These are phyloP conservation scores for Backusella sp. DNA, from an alignment of 192 early-diverging fungal genomes.

Conservation along the genomic window DNA sequence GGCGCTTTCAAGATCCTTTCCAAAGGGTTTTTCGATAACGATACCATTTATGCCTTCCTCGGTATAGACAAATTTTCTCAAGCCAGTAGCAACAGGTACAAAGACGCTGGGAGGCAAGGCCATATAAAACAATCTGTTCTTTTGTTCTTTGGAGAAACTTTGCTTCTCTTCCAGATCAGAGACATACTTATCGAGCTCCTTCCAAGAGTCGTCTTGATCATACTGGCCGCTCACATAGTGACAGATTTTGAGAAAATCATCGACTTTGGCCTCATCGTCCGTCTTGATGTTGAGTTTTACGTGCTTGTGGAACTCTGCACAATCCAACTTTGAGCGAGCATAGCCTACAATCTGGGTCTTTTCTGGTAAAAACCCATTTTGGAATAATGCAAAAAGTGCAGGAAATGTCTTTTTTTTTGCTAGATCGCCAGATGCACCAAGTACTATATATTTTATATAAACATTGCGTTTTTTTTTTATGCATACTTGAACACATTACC, in stretches of 20 bases:
- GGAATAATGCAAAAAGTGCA: slow-evolving; percentile 86
- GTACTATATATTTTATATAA: slow-evolving; percentile 38
- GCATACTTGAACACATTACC: not conserved
- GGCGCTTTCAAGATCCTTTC: slow-evolving; percentile 79
- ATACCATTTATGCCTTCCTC: slow-evolving; percentile 70
- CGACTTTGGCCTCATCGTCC: slow-evolving; percentile 36
- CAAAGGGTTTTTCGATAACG: slow-evolving; percentile 96
- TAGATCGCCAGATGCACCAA: slow-evolving; percentile 87
- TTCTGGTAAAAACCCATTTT: slow-evolving; percentile 70
- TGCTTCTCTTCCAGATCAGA: slow-evolving; percentile 55
- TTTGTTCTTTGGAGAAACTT: slow-evolving; percentile 9
- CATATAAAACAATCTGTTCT: slow-evolving; percentile 75
- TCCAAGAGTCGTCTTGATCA: slow-evolving; percentile 71
- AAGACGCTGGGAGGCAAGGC: slow-evolving; percentile 89
- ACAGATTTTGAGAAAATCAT: slow-evolving; percentile 64
- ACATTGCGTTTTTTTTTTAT: too few relatives aligned
- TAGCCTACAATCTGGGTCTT: slow-evolving; percentile 84
- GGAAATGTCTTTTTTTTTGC: slow-evolving; percentile 98
- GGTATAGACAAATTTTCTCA: slow-evolving; percentile 70
- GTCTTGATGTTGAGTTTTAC: slow-evolving; percentile 65
- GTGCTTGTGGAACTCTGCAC: slow-evolving; percentile 74
- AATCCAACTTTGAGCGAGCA: slow-evolving; percentile 81
- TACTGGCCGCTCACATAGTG: slow-evolving; percentile 83
- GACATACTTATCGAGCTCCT: slow-evolving; percentile 57
- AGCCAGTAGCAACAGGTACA: slow-evolving; percentile 71